Conservation (phyloP, 139 green algal species). For the Asterochloris erici region DNA sequence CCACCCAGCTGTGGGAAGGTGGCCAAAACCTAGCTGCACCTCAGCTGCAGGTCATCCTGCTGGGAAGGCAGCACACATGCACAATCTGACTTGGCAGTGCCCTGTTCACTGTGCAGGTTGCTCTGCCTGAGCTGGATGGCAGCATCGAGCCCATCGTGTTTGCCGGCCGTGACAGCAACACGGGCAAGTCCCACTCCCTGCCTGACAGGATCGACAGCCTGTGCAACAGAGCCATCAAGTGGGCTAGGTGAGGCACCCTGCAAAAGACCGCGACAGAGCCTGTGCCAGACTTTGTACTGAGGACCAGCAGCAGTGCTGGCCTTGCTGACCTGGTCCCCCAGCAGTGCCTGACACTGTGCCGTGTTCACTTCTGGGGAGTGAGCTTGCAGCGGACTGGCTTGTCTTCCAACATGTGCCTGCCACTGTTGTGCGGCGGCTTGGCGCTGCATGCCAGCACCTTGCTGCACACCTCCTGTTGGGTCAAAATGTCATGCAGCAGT, state of each 20-base stretch:
- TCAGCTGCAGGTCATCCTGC: background rate
- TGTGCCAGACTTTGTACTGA: background rate
- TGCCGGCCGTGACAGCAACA: conserved; percentile 92
- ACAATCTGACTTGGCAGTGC: too few species aligned
- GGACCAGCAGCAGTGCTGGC: background rate
- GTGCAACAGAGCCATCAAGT: conserved; percentile 90
- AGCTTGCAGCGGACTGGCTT: too few species aligned
- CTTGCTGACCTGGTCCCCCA: background rate
- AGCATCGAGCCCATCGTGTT: conserved; percentile 99
- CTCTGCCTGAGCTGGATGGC: conserved; percentile 97
- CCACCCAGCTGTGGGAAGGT: background rate
- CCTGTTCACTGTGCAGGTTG: conserved; percentile 77
- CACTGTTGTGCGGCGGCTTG: too few species aligned
- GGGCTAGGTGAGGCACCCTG: conserved; percentile 54
- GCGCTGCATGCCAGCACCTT: too few species aligned
- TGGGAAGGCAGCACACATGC: too few species aligned
- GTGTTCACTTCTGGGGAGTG: background rate
- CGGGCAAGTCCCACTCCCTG: conserved; percentile 96
- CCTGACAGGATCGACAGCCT: conserved; percentile 91
- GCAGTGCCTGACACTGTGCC: background rate
- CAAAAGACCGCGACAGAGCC: background rate
- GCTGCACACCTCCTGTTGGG: too few species aligned
- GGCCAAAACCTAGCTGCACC: too few species aligned
- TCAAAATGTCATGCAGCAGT: too few species aligned
- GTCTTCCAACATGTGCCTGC: too few species aligned